Percentiles rank a stretch among this genome's conserved stretches.
Conservation (phyloP, 2,329 filamentous ascomycete species). For the Fusarium armeniacum region DNA sequence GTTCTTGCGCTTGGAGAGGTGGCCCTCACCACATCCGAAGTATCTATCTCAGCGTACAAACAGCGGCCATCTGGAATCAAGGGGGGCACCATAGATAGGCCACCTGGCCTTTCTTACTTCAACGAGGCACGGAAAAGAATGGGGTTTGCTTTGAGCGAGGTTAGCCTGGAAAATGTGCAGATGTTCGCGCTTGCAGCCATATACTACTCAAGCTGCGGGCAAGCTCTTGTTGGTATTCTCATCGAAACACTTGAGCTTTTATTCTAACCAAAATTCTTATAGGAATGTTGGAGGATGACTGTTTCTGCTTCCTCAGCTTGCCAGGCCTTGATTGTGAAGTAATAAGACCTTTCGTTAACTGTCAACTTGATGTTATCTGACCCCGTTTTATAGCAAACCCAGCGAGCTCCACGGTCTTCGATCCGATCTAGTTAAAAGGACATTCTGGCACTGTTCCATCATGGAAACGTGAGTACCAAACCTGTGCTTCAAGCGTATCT, state of each 20-base stretch:
- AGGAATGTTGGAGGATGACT: constrained; percentile 73
- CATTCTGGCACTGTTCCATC: constrained; percentile 50
- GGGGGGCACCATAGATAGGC: constrained; percentile 63
- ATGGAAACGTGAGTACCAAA: constrained; percentile 46
- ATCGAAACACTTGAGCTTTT: background rate
- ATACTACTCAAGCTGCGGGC: constrained; percentile 67
- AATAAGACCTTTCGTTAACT: constrained; percentile 17
- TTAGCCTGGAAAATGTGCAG: constrained; percentile 71
- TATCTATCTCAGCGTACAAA: constrained; percentile 60
- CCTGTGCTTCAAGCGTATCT: background rate
- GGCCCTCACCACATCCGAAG: constrained; percentile 65
- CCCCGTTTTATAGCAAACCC: constrained; percentile 39
- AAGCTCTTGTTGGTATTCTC: constrained; percentile 60
- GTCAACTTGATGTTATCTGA: background rate
- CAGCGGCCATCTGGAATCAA: constrained; percentile 65
- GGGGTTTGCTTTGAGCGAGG: constrained; percentile 69
- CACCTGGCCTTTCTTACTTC: constrained; percentile 71
- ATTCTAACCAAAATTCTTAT: constrained; percentile 15
- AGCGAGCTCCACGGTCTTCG: constrained; percentile 45
- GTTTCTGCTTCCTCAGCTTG: constrained; percentile 69
- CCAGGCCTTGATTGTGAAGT: constrained; percentile 69
- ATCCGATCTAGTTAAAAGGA: constrained; percentile 47
- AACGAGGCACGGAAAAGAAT: constrained; percentile 73
- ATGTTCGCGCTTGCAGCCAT: constrained; percentile 68
- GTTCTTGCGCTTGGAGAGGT: constrained; percentile 72